These are phyloP conservation scores for Anastatica hierochuntica DNA, from an alignment of 345 rosid genomes.

Conservation along the genomic window DNA sequence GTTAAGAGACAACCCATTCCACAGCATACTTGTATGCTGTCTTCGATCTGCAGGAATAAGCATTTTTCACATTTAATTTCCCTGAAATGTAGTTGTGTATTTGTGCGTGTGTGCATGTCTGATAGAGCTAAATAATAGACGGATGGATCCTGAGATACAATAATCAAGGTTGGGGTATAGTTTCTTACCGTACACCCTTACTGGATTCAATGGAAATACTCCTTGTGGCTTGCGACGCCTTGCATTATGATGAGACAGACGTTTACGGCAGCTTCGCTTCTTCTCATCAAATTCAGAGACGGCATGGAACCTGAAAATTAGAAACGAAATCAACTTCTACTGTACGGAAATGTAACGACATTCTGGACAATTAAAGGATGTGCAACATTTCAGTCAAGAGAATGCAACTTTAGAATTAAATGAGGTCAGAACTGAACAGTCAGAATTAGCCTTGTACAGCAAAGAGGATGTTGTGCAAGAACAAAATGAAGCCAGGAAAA, in stretches of 20 bases:
- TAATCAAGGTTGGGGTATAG: neutral
- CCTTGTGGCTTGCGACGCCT: slow-evolving; percentile 91
- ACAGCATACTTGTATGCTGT: slow-evolving; percentile 42
- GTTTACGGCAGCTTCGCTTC: slow-evolving; percentile 90
- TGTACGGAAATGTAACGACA: neutral
- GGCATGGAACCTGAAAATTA: slow-evolving; percentile 58
- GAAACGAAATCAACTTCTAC: neutral
- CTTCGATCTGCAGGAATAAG: slow-evolving; percentile 43
- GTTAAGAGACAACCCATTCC: slow-evolving; percentile 40
- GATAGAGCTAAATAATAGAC: too few relatives aligned
- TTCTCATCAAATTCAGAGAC: slow-evolving; percentile 81
- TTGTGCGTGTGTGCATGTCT: too few relatives aligned
- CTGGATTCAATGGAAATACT: slow-evolving; percentile 36
- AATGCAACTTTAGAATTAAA: too few relatives aligned
- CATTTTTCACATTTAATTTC: neutral
- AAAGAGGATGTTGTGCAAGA: neutral
- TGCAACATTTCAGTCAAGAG: too few relatives aligned
- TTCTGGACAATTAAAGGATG: neutral
- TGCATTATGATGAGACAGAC: slow-evolving; percentile 94
- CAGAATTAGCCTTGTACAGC: neutral
- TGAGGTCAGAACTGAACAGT: too few relatives aligned
- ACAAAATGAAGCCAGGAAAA: neutral
- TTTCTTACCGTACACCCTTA: slow-evolving; percentile 28
- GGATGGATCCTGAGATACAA: slow-evolving; percentile 29
- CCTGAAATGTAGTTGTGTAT: neutral